Evolutionary conservation across 306 rosid genomes (phyloP), one percentile per base, ranked within the genome.

Genomic region (Hippophae gyantsensis): DNA sequence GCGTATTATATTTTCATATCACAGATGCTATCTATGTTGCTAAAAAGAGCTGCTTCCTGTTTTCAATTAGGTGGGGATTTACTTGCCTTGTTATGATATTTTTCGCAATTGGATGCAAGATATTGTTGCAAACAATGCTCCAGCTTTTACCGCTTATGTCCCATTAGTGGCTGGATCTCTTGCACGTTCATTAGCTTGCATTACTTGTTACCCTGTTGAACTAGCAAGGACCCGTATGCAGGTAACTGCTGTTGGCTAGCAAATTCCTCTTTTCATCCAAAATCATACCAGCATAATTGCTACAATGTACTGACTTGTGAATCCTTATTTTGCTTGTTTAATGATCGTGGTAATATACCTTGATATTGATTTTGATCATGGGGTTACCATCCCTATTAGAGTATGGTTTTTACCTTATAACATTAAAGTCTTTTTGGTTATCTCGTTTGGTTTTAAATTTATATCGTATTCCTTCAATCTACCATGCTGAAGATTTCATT

Each of bases 151-250:
- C 18, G 95, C 93, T 56, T 85, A 83, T 62, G 95, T 84, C 70
- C 99, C 99, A 10, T 78, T 88, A 79, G 88, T 81, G 61, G 96
- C 99, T 9, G 99, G 99, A 56, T 82, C 99, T 46, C 68, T 65
- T 74, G 87, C 99, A 45, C 93, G 99, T 18, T 85, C 99, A 54
- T 75, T 92, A 55, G 99, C 99, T 63, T 88, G 96, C 56, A 51
- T 92, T 63, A 82, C 93, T 75, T 85, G 86, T 74, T 92, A 92
- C 70, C 99, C 96, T 47, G 52, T 88, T 44, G 99, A 92, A 64
- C 76, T 92, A 69, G 99, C 99, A 25, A 79, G 96, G 76, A 92
- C 99, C 41, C 96, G 99, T 51, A 92, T 92, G 99, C 99, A 92
- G 95, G 99, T 88, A 40, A 38, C 32, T 43, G 10, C 14, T 56